phyloP scores from a whole-genome alignment of 352 stramenopile genomes.

The Aphanomyces stellatus region DNA sequence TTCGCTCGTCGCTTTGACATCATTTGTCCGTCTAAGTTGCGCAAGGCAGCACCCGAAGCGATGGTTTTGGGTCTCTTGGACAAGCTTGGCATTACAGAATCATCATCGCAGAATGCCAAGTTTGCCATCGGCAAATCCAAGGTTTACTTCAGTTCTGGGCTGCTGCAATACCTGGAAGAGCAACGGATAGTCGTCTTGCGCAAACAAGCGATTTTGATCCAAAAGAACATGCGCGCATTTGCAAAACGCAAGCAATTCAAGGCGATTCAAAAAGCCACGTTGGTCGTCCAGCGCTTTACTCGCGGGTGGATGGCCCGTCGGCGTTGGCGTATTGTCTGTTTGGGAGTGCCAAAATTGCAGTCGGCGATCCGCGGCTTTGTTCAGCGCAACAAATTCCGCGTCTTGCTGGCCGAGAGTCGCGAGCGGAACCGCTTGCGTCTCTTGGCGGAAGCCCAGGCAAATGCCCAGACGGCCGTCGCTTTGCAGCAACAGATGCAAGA shows the following conservation, averaged over 20 bases:
- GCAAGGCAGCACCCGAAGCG: constrained; percentile 37
- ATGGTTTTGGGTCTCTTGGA: constrained; percentile 70
- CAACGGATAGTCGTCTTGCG: constrained; percentile 62
- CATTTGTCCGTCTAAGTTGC: constrained; percentile 62
- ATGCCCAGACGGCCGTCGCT: neutral
- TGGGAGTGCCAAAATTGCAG: constrained; percentile 45
- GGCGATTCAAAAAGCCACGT: constrained; percentile 30
- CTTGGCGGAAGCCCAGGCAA: constrained; percentile 3
- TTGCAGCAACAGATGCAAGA: neutral
- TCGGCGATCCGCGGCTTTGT: constrained; percentile 18
- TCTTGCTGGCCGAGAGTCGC: neutral
- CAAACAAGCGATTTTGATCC: constrained; percentile 58
- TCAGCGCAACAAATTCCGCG: neutral
- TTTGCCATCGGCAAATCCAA: constrained; percentile 74
- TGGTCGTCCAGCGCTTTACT: constrained; percentile 42
- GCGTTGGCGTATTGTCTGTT: constrained; percentile 39
- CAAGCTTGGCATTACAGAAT: constrained; percentile 31
- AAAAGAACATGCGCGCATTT: constrained; percentile 61
- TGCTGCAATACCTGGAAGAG: constrained; percentile 88
- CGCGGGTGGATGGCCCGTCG: constrained; percentile 33
- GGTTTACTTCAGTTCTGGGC: constrained; percentile 82
- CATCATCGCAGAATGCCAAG: constrained; percentile 47
- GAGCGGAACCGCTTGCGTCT: neutral
- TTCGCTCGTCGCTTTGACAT: constrained; percentile 80
- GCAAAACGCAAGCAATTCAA: constrained; percentile 50